Conservation (phyloP, 169 alveolate genomes). For the Babesia bovis region DNA sequence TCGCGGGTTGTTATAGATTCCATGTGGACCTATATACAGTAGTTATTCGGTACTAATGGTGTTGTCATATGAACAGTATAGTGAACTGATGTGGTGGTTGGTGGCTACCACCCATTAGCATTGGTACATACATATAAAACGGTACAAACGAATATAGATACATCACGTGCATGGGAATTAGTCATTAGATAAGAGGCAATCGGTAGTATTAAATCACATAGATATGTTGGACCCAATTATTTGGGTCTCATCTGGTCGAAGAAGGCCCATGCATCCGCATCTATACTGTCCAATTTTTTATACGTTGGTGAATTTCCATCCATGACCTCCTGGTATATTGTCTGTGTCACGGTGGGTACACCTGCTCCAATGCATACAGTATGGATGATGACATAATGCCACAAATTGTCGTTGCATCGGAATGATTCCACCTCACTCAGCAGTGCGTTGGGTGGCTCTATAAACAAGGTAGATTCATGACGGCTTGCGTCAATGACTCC, state of each 20-base stretch:
- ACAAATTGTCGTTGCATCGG: not conserved
- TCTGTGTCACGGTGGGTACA: not conserved
- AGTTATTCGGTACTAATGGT: too few relatives aligned
- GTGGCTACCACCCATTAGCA: too few relatives aligned
- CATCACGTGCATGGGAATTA: too few relatives aligned
- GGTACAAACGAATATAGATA: too few relatives aligned
- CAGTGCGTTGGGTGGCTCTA: not conserved
- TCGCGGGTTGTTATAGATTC: too few relatives aligned
- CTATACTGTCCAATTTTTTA: not conserved
- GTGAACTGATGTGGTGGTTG: too few relatives aligned
- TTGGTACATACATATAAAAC: too few relatives aligned
- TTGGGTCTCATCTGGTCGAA: not conserved
- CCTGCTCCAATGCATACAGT: not conserved
- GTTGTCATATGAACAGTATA: too few relatives aligned
- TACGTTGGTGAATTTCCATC: not conserved
- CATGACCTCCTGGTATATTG: not conserved
- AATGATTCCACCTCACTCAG: not conserved
- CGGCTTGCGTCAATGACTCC: not conserved
- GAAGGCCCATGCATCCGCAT: not conserved
- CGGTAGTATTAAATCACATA: too few relatives aligned
- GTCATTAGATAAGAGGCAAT: too few relatives aligned
- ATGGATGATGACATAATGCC: slow-evolving; percentile 5
- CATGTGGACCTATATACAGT: too few relatives aligned
- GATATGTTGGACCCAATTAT: too few relatives aligned
- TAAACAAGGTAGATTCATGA: not conserved